These are phyloP conservation scores for Pseudonitzschia pungens DNA, from an alignment of 108 stramenopile genomes.

Conservation along the genomic window DNA sequence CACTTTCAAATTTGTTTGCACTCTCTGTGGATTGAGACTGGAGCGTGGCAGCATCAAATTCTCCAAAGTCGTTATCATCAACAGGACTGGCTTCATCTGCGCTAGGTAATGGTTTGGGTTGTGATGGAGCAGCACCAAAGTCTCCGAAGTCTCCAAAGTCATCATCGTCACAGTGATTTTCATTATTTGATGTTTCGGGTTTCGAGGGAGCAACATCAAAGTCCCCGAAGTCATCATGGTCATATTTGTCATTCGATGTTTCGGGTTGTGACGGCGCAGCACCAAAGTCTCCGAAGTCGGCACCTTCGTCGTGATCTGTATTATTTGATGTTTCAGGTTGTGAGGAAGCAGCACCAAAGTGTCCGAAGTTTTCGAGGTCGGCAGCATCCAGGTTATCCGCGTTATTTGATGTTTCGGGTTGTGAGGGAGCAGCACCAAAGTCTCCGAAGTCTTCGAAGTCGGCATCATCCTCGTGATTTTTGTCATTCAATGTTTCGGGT, in stretches of 20 bases:
- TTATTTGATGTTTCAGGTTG: not conserved
- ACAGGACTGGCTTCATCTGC: not conserved
- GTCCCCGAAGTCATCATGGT: slow-evolving; percentile 22
- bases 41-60: not conserved
- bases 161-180: not conserved
- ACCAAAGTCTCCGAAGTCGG: slow-evolving; percentile 26
- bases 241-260: too few relatives aligned
- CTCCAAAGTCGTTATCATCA: slow-evolving; percentile 9
- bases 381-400: not conserved
- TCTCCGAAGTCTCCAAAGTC: slow-evolving; percentile 9
- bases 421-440: slow-evolving; percentile 22
- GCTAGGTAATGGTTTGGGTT: not conserved
- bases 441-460: slow-evolving; percentile 38
- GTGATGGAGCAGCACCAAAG: slow-evolving; percentile 20
- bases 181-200: not conserved
- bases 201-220: slow-evolving; percentile 17
- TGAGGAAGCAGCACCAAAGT: slow-evolving; percentile 24
- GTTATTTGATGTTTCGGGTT: not conserved
- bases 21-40: not conserved
- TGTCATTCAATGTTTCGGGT: not conserved
- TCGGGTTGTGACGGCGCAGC: not conserved
- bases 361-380: slow-evolving; percentile 35
- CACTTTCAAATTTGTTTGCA: not conserved
- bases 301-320: not conserved
- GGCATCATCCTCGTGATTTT: not conserved